Base-by-base conservation (phyloP, 202 grass and related monocot species). In the Eragrostis tef region DNA sequence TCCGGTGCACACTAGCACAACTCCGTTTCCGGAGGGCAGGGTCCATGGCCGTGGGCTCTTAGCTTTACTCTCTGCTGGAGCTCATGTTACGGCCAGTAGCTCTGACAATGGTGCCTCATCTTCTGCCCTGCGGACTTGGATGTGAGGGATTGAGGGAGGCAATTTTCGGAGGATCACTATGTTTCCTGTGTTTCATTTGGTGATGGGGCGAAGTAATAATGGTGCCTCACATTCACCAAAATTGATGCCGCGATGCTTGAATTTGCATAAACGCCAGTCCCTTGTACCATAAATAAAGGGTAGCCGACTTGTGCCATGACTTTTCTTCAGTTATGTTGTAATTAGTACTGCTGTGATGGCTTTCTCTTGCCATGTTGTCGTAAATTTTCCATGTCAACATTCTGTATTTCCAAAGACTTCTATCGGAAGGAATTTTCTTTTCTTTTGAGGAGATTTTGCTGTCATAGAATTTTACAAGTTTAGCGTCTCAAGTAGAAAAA, bases 11-110 rank as follows among this genome's bases (percentile, higher is more conserved):
- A 17, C 34, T 52, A 56, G 42, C 53, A 25, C 58, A 56, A 67
- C 21, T 26, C 62, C 75, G 4, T 24, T 88, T 75, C 78, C 77
- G n/a, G 93, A 94, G 58, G 87, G 93, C 24, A 89, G 93, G 79
- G 93, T 92, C 29, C 93, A 92, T 67, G 93, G 93, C 58, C 80
- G 85, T n/a, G 82, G 87, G 63, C 85, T 92, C 14, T 78, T 94
- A 15, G 85, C 87, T 78, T 57, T 90, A 63, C 82, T 94, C 29
- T 82, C 87, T 1, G 67, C 46, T 6, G 50, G 69, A 69, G 14
- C 25, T 17, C 61, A 56, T 86, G 53, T 42, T 16, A 13, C 41
- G 2, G 17, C 51, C 9, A 19, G 43, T 8, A 39, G 27, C 69
- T 62, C 81, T 12, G 86, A 69, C 7, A 67, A 64, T 29, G 81